Evolutionary conservation across 148 eudicot species (phyloP).

Genomic region (Rhododendron kiyosumense): DNA sequence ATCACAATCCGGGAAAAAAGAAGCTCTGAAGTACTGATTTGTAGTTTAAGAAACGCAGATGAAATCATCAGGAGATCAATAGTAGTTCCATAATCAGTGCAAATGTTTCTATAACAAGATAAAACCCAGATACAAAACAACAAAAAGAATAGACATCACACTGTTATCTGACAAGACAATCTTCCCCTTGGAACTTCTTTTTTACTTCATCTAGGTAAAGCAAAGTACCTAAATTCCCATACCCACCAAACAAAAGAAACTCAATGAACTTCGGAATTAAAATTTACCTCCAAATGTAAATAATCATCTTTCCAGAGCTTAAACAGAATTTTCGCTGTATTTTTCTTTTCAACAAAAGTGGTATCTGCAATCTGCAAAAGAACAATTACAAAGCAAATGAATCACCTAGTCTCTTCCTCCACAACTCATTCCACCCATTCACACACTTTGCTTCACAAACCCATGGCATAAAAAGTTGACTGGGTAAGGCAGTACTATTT

Average conservation of each 20-base stretch:
- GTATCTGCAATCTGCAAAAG: slow-evolving; percentile 58
- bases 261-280: not conserved
- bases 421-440: not conserved
- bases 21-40: not conserved
- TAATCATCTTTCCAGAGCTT: slow-evolving; percentile 79
- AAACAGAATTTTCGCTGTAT: slow-evolving; percentile 49
- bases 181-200: not conserved
- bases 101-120: not conserved
- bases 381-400: not conserved
- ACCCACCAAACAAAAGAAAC: not conserved
- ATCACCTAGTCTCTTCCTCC: not conserved
- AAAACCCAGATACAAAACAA: not conserved
- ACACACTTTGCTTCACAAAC: not conserved
- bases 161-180: not conserved
- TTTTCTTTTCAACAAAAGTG: slow-evolving; percentile 82
- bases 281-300: slow-evolving; percentile 75
- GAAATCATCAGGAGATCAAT: not conserved
- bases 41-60: not conserved
- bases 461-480: not conserved
- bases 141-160: not conserved
- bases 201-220: not conserved
- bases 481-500: not conserved
- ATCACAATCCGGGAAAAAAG: not conserved
- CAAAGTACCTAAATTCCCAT: not conserved
- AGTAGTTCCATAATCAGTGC: not conserved